Evolutionary conservation across 2,329 filamentous ascomycete genomes (phyloP).

Genomic region (Fusarium floridanum): DNA sequence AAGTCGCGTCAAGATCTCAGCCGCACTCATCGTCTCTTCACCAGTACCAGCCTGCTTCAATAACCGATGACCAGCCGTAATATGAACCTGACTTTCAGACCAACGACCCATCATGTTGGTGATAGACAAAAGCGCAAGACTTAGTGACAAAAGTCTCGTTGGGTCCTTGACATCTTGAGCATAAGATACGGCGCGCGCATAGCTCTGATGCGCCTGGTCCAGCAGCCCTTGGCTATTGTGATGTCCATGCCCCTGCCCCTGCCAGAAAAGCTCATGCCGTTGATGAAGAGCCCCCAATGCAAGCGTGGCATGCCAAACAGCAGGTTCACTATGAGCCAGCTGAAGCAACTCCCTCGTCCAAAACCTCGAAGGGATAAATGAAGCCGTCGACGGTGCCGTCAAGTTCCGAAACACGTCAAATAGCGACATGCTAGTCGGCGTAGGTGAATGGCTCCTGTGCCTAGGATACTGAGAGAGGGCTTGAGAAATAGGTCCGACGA

Average conservation of each 20-base stretch:
- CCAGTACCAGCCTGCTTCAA: constrained; percentile 36
- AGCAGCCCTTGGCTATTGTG: constrained; percentile 18
- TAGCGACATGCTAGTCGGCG: constrained; percentile 32
- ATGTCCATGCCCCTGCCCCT: constrained; percentile 22
- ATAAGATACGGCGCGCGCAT: constrained; percentile 46
- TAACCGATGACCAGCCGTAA: constrained; percentile 47
- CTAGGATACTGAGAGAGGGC: constrained; percentile 39
- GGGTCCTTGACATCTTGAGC: constrained; percentile 46
- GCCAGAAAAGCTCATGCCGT: constrained; percentile 34
- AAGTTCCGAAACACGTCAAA: constrained; percentile 54
- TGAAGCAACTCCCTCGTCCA: constrained; percentile 51
- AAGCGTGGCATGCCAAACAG: constrained; percentile 52
- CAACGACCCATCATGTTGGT: constrained; percentile 50
- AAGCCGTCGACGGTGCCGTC: constrained; percentile 46
- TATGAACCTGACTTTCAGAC: constrained; percentile 49
- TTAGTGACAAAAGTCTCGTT: constrained; percentile 47
- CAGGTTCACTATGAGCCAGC: constrained; percentile 51
- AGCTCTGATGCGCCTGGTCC: constrained; percentile 44
- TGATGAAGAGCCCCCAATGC: constrained; percentile 53
- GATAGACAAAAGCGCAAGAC: constrained; percentile 49
- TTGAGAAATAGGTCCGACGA: constrained; percentile 48
- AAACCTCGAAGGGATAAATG: constrained; percentile 49
- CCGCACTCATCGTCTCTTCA: constrained; percentile 26
- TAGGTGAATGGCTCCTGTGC: constrained; percentile 6
- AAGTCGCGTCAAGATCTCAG: constrained; percentile 47